A percentile compares a stretch with the other conserved stretches of the same genome.
phyloP scores from a whole-genome alignment of 2,329 filamentous ascomycete species.

The Cercospora janseana region DNA sequence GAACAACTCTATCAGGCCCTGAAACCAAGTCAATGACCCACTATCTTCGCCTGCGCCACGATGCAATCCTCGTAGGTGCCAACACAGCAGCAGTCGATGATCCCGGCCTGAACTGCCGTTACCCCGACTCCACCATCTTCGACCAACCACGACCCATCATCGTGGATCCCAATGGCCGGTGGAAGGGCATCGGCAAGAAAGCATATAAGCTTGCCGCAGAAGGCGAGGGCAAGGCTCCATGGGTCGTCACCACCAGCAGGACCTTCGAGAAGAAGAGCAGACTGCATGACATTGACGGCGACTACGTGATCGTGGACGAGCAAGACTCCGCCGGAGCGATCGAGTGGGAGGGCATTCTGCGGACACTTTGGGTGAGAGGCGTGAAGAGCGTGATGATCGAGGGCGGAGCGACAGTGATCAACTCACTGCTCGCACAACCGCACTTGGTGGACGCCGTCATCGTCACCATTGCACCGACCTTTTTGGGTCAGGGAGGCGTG shows the following conservation, averaged over 20 bases:
- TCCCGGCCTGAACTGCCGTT: constrained; percentile 79
- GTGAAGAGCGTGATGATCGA: constrained; percentile 86
- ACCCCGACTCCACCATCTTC: constrained; percentile 51
- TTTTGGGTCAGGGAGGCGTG: constrained; percentile 81
- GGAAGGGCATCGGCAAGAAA: constrained; percentile 61
- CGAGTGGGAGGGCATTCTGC: constrained; percentile 64
- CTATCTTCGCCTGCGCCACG: constrained; percentile 76
- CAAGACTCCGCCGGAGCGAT: constrained; percentile 30
- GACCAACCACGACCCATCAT: constrained; percentile 78
- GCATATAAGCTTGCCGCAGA: constrained; percentile 64
- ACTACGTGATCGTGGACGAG: constrained; percentile 24
- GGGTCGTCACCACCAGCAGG: constrained; percentile 34
- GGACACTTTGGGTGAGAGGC: constrained; percentile 56
- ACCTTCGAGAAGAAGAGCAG: constrained; percentile 6
- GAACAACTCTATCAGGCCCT: constrained; percentile 78
- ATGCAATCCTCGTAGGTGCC: constrained; percentile 80
- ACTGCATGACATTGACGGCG: constrained; percentile 38
- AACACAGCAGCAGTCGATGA: constrained; percentile 83
- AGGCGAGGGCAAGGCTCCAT: constrained; percentile 70
- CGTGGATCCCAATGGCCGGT: constrained; percentile 74
- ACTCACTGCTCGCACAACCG: constrained; percentile 65
- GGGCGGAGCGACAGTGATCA: constrained; percentile 79
- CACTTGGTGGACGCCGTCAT: constrained; percentile 72
- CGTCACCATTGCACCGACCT: constrained; percentile 84
- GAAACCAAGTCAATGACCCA: constrained; percentile 91